A percentile compares a stretch with the other conserved stretches of the same genome.
Evolutionary conservation across 2,329 filamentous ascomycete species (phyloP).

Genomic region (Cadophora sp.): DNA sequence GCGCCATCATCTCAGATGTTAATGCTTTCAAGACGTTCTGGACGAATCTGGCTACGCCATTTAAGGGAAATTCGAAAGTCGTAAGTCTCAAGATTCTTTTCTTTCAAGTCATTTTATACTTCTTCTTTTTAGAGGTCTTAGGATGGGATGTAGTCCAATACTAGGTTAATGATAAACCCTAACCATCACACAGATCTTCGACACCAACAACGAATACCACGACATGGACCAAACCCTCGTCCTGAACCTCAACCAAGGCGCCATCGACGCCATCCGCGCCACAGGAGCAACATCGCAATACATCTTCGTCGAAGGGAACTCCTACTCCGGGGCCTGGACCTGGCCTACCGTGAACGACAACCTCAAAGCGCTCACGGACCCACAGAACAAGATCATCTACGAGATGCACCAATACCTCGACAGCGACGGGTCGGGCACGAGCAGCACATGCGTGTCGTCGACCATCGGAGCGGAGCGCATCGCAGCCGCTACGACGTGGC

Average conservation of each 20-base stretch:
- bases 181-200: slow-evolving; percentile 39
- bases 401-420: slow-evolving; percentile 70
- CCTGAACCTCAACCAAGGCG: slow-evolving; percentile 52
- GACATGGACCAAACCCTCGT: slow-evolving; percentile 51
- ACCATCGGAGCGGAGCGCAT: slow-evolving; percentile 61
- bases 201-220: slow-evolving; percentile 56
- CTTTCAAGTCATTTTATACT: no score
- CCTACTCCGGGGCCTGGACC: slow-evolving; percentile 35
- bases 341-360: slow-evolving; percentile 51
- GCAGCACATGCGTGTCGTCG: slow-evolving; percentile 54
- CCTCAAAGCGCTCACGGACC: slow-evolving; percentile 57
- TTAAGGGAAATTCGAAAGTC: slow-evolving; percentile 45
- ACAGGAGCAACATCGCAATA: slow-evolving; percentile 56
- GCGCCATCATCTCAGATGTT: slow-evolving; percentile 47
- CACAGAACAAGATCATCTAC: slow-evolving; percentile 60
- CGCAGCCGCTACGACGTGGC: slow-evolving; percentile 58
- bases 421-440: slow-evolving; percentile 59
- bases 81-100: background rate
- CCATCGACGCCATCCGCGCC: slow-evolving; percentile 52
- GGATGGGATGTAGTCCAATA: no score
- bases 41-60: slow-evolving; percentile 49
- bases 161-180: no score
- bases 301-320: slow-evolving; percentile 63
- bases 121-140: no score
- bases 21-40: slow-evolving; percentile 50